Evolutionary conservation across 805 yeast genomes (phyloP), one percentile per base, ranked within the genome.

Genomic region (Candida cerambycidarum): DNA sequence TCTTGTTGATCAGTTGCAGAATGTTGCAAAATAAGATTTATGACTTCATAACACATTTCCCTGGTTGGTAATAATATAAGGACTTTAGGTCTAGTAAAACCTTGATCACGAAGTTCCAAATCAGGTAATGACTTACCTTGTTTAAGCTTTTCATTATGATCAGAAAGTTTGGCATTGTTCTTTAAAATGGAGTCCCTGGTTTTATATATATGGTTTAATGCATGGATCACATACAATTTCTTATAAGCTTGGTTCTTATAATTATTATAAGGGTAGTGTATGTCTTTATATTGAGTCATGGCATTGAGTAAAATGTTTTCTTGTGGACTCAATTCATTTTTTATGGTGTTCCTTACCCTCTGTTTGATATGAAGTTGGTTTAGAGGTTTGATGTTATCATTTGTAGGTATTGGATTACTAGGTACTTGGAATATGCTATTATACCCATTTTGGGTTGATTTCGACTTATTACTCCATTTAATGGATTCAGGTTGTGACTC

Each of bases 71-170:
- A 67, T 18, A 93, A 63, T 4, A 92, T 79, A 43, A 93, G 65
- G 1, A 85, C 89, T 56, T 89, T 90, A 1, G 99, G 96, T 48
- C 98, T 75, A 0, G 97, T 90, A 60, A 89, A 93, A 21, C 99
- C 98, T 62, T 93, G 98, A 60, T 93, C 99, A 43, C 95, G 69
- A 50, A 76, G 73, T 54, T 88, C 95, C 10, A 78, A 78, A 46
- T 76, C 82, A 51, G 59, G 57, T 3, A 54, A 55, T 3, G 48
- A 27, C 11, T 47, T 50, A 2, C 66, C 69, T 39, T 73, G 78
- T 33, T 69, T 58, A 34, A 69, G 43, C 14, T 65, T 58, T 28
- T 71, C 78, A 45, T 71, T 71, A 43, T 67, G 69, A 13, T 61
- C 51, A 23, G 69, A 63, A 15, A 82, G 51, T 52, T 79, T 80